Evolutionary conservation across 1,139 yeast genomes (phyloP).

Genomic region (Protomyces gravidus): DNA sequence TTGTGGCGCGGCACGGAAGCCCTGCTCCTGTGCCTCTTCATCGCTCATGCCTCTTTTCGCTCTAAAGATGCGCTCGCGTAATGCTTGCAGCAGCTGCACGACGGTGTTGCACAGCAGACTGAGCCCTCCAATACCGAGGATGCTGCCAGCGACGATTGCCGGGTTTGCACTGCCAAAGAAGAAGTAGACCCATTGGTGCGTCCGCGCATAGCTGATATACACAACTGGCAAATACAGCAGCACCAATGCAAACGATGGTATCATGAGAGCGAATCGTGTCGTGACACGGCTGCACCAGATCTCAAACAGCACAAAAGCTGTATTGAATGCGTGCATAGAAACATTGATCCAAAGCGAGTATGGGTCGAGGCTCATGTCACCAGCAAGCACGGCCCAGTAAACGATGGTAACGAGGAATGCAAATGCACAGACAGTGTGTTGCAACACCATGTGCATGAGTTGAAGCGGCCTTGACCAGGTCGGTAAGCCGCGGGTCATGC

Average conservation of each 20-base stretch:
- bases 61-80: not conserved
- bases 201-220: not conserved
- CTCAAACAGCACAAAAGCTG: not conserved
- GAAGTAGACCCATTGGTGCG: not conserved
- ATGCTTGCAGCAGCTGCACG: not conserved
- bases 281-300: not conserved
- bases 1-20: not conserved
- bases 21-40: not conserved
- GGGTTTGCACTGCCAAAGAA: not conserved
- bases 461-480: not conserved
- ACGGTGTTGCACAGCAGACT: not conserved
- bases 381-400: not conserved
- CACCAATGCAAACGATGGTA: not conserved
- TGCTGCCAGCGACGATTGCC: not conserved
- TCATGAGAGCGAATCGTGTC: not conserved
- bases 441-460: not conserved
- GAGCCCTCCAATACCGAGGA: not conserved
- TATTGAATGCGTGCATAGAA: constrained; percentile 1
- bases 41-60: not conserved
- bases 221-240: not conserved
- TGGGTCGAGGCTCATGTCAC: not conserved
- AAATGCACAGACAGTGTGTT: not conserved
- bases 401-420: not conserved
- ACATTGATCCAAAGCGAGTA: not conserved
- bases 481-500: not conserved